Evolutionary conservation across 768 basidiomycete genomes (phyloP), one percentile per base, ranked within the genome.

Genomic region (Tulasnella sp.): DNA sequence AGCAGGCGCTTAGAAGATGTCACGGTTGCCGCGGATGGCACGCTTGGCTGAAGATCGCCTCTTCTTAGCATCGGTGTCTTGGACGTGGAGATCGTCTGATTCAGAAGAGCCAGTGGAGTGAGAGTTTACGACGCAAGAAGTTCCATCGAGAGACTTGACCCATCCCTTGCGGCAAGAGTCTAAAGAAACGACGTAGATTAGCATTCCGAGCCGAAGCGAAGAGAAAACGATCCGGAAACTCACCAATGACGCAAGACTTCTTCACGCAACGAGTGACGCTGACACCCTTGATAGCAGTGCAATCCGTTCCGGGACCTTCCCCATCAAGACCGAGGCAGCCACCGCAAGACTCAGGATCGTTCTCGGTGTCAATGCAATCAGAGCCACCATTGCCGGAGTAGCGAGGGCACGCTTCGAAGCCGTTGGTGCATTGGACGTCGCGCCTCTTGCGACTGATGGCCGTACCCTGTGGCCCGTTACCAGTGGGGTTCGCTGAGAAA

Each of bases 221-320:
- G 9, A 5, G 58, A n/a, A 0, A n/a, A n/a, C 8, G 29, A n/a
- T n/a, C n/a, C 31, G 3, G 25, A 25, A 34, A 31, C 29, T 12
- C 5, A 64, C 58, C 58, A 31, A 64, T 64, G 3, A 34, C 58
- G 77, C 86, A 87, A 37, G 78, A 58, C 15, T 84, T 83, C 7
- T 77, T 76, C 4, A 78, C 76, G 80, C 86, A 86, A 14, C 80
- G 78, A 37, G 86, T 84, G 9, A 81, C 76, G 72, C 83, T 82
- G 34, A 85, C 85, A 68, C 85, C 81, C n/a, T 84, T 82, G 77
- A 86, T 86, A 9, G 81, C 80, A 70, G 85, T 85, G 80, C 86
- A 87, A 79, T 86, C 86, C 49, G 84, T 78, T 2, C 86, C 86
- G 19, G 17, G 15, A 40, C 67, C 76, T 15, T 69, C 54, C 36